Conservation (phyloP, 1,284 basidiomycete species). For the Austroboletus niveus region DNA sequence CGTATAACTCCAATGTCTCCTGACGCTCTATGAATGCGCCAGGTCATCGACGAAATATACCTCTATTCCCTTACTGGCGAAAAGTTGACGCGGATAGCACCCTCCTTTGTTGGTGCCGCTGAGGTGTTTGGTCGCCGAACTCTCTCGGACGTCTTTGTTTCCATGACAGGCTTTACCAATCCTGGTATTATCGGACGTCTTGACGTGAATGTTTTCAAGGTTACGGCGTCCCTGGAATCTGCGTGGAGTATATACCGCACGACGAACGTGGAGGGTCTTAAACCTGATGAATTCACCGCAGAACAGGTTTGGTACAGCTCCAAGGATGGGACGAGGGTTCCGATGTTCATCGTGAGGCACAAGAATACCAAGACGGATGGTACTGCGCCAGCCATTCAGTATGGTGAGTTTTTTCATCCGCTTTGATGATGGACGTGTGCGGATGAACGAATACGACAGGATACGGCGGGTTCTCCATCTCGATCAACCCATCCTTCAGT, state of each 20-base stretch:
- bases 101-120: slow-evolving; percentile 72
- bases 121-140: slow-evolving; percentile 52
- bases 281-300: slow-evolving; percentile 69
- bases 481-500: slow-evolving; percentile 73
- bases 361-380: slow-evolving; percentile 73
- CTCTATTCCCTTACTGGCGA: slow-evolving; percentile 65
- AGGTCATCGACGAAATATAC: slow-evolving; percentile 84
- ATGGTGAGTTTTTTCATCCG: slow-evolving; percentile 45
- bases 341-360: slow-evolving; percentile 85
- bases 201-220: slow-evolving; percentile 45
- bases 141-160: slow-evolving; percentile 68
- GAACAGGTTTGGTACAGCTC: slow-evolving; percentile 78
- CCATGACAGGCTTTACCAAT: slow-evolving; percentile 69
- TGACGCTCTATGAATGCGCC: slow-evolving; percentile 13
- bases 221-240: slow-evolving; percentile 41
- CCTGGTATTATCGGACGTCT: slow-evolving; percentile 70
- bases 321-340: slow-evolving; percentile 81
- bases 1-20: neutral
- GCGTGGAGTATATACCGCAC: slow-evolving; percentile 61
- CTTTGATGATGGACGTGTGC: neutral
- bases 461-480: slow-evolving; percentile 78
- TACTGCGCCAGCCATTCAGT: slow-evolving; percentile 76
- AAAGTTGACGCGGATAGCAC: slow-evolving; percentile 55
- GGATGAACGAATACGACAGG: slow-evolving; percentile 37
- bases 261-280: slow-evolving; percentile 64